Evolutionary conservation across 2,329 filamentous ascomycete genomes (phyloP), one percentile per base, ranked within the genome.

Genomic region (Fusarium sp.): DNA sequence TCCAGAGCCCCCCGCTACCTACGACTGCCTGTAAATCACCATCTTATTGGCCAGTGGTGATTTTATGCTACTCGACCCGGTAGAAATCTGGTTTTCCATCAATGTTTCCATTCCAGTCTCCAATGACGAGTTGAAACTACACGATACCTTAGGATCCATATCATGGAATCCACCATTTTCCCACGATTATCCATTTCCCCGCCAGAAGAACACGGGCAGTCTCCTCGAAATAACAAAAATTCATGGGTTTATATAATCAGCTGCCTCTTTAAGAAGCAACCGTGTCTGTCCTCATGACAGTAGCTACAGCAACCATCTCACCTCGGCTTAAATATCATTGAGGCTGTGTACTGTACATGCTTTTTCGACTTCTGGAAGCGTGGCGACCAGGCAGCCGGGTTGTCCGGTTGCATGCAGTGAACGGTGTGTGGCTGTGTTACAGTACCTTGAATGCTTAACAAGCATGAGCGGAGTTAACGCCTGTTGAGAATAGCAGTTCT

Each of bases 351-450:
- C 32, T 66, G 63, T 9, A 6, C 32, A 18, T 38, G 20, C 52
- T 61, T 65, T 61, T 52, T 65, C 55, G 47, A 65, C 27, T 65
- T 65, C 41, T 65, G n/a, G 41, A 53, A 66, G 48, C 38, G 62
- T 62, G 55, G 63, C 62, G 34, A 62, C 46, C 30, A 22, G 46
- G 22, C 16, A 25, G 22, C 22, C 34, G 40, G 59, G 38, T 57
- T 49, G 41, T 58, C 51, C 30, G 29, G 25, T 53, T 25, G 41
- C 40, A 40, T 38, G 46, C 29, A 63, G 25, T 53, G 56, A 64
- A 24, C 20, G n/a, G 43, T 45, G 46, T 66, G 66, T 69, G 66
- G 66, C 66, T 70, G 56, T 67, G 66, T 32, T 44, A 16, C 44
- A n/a, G n/a, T n/a, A n/a, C n/a, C n/a, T n/a, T n/a, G n/a, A n/a